Base-by-base conservation (phyloP, 305 asterid species). In the Stenogyne calaminthoides region DNA sequence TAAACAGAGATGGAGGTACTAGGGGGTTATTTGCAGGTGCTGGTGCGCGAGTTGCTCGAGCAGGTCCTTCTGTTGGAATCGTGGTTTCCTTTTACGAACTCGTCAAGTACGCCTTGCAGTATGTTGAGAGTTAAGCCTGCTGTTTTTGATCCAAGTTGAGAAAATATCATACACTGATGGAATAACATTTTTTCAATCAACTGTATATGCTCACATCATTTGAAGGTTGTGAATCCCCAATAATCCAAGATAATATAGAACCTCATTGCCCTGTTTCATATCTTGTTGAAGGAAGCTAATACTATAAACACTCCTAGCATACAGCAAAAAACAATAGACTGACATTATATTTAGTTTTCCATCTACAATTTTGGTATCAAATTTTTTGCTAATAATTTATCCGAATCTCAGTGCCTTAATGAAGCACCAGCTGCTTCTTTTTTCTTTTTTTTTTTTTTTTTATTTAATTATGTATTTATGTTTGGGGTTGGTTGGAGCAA, bases 21-120 rank as follows among this genome's bases (percentile, higher is more conserved):
- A 86, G 74, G 78, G 96, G 97, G 12, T 69, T 87, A 66, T 90
- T 87, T 75, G 80, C 88, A 1, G 98, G 97, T 29, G 88, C 80
- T 6, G 90, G 96, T 8, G 89, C 97, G 6, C 88, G 96, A 57
- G 88, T 90, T 14, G 90, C 85, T 49, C 87, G 96, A 29, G 89
- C 95, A 3, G 97, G 98, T 20, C 98, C 97, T 22, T 90, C 97
- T 1, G 95, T 90, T 0, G 98, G 97, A 67, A 90, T 92, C 4
- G 93, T 90, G 29, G 92, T 90, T 76, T 90, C 97, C n/a, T 90
- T 84, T 64, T 92, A 92, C 11, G 96, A 92, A 79, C 87, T 84
- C 18, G 95, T 85, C 59, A 92, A 92, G 82, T 87, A 87, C 69
- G 69, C 68, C 4, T 68, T 90, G 87, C 79, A 81, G 49, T 76